phyloP scores from a whole-genome alignment of 1,284 basidiomycete species.

The Filobasidium uniguttulatum region DNA sequence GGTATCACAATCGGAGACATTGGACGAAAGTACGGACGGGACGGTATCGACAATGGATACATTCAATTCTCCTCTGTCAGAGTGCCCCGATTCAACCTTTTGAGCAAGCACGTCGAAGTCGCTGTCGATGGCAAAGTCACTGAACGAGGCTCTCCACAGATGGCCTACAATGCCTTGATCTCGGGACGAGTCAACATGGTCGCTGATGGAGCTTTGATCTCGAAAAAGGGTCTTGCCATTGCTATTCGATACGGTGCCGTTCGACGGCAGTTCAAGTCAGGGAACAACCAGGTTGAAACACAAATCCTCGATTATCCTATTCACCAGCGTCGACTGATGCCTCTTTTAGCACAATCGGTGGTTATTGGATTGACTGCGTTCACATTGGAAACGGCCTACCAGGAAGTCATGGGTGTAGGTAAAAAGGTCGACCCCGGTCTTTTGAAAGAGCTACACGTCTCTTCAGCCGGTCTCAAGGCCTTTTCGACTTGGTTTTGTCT shows the following conservation, averaged over 20 bases:
- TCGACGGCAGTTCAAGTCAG: constrained; percentile 43
- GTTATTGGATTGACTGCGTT: constrained; percentile 44
- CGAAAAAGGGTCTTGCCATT: constrained; percentile 45
- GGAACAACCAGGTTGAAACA: constrained; percentile 40
- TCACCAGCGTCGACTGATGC: constrained; percentile 46
- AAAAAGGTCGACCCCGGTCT: not conserved
- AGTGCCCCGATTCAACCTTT: constrained; percentile 44
- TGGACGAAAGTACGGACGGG: constrained; percentile 47
- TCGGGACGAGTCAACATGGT: constrained; percentile 45
- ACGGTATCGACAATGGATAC: constrained; percentile 44
- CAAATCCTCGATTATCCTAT: constrained; percentile 48
- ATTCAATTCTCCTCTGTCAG: constrained; percentile 45
- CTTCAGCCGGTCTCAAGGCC: constrained; percentile 55
- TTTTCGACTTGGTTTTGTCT: constrained; percentile 46
- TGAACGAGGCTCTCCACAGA: constrained; percentile 42
- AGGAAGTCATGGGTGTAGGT: constrained; percentile 9
- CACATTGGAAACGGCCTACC: constrained; percentile 35
- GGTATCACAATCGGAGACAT: constrained; percentile 47
- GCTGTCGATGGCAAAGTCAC: constrained; percentile 38
- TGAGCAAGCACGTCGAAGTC: constrained; percentile 48
- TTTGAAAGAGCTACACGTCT: constrained; percentile 50
- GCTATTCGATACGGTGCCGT: constrained; percentile 45
- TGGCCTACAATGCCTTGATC: constrained; percentile 46
- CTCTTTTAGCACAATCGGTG: constrained; percentile 44
- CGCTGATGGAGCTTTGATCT: constrained; percentile 41